A percentile compares a stretch with the other conserved stretches of the same genome.
Evolutionary conservation across 257 asterid species (phyloP).

Genomic region (Nicotiana paniculata): DNA sequence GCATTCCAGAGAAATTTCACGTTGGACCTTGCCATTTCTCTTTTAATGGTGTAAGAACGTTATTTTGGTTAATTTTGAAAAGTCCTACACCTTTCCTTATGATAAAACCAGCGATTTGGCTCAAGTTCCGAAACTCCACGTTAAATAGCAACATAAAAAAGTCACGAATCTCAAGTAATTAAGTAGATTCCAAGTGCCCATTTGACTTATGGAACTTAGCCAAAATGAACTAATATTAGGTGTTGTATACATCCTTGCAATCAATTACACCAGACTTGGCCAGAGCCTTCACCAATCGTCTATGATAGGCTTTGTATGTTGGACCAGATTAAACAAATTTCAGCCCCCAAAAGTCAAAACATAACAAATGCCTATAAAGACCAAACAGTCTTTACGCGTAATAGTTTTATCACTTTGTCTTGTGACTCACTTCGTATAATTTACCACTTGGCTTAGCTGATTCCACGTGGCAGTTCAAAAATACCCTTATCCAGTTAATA

Average conservation of each 20-base stretch:
- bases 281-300: neutral
- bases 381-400: too few species aligned
- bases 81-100: too few species aligned
- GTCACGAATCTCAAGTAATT: neutral
- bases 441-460: too few species aligned
- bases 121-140: neutral
- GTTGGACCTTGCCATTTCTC: too few species aligned
- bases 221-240: neutral
- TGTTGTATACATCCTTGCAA: neutral
- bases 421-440: too few species aligned
- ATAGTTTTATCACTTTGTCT: too few species aligned
- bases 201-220: neutral
- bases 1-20: too few species aligned
- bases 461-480: too few species aligned
- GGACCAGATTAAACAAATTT: slow-evolving; percentile 1
- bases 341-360: neutral
- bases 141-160: neutral
- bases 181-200: neutral
- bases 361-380: neutral
- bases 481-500: too few species aligned
- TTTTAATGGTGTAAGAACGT: too few species aligned
- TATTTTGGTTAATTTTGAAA: too few species aligned
- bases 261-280: slow-evolving; percentile 1
- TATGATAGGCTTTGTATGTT: neutral
- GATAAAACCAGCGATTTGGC: neutral